Conservation (phyloP, 345 rosid species). For the Bruguiera sexangula region DNA sequence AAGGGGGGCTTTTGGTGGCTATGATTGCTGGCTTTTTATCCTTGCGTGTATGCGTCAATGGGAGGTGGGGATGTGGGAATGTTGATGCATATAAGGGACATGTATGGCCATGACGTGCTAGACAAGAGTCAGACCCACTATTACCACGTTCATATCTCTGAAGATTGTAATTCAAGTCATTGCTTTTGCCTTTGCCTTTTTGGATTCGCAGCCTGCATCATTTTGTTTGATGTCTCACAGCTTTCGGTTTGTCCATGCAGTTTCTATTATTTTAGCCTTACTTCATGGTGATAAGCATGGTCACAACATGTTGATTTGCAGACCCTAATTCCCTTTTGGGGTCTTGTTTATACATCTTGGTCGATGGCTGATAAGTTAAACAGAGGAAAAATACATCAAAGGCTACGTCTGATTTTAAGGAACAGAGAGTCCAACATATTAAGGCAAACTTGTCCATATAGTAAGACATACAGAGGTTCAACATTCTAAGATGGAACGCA, state of each 20-base stretch:
- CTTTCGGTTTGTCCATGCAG: not conserved
- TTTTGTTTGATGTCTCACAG: not conserved
- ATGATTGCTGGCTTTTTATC: slow-evolving; percentile 55
- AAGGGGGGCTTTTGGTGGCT: slow-evolving; percentile 46
- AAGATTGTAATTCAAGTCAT: slow-evolving; percentile 39
- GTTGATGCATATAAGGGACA: slow-evolving; percentile 13
- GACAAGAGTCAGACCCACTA: slow-evolving; percentile 23
- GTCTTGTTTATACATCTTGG: too few relatives aligned
- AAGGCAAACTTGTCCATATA: too few relatives aligned
- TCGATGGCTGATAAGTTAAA: too few relatives aligned
- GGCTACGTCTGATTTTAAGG: too few relatives aligned
- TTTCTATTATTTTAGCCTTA: not conserved
- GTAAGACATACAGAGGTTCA: too few relatives aligned
- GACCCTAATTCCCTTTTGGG: too few relatives aligned
- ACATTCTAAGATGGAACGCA: too few relatives aligned
- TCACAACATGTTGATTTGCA: too few relatives aligned
- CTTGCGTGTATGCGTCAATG: slow-evolving; percentile 42
- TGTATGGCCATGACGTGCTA: slow-evolving; percentile 26
- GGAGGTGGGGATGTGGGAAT: not conserved
- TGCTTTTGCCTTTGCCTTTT: slow-evolving; percentile 27
- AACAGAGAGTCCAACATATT: too few relatives aligned
- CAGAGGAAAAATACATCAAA: too few relatives aligned
- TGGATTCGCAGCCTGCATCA: slow-evolving; percentile 27
- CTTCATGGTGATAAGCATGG: not conserved
- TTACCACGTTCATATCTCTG: slow-evolving; percentile 11